Evolutionary conservation across 1,139 yeast genomes (phyloP).

Genomic region (Debaryomycetaceae sp.): DNA sequence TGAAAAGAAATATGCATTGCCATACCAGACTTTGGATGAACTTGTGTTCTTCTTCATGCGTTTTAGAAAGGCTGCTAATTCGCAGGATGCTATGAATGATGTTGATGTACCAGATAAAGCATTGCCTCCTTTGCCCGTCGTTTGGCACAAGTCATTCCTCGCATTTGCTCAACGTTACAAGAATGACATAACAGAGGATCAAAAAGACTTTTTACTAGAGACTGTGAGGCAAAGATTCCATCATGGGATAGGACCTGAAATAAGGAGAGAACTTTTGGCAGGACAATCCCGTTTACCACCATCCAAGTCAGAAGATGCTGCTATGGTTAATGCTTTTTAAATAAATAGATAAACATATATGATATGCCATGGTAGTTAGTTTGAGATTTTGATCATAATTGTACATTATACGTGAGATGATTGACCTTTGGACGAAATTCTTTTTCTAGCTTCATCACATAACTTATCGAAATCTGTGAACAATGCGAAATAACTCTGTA

Average conservation of each 20-base stretch:
- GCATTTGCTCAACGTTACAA: conserved; percentile 95
- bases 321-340: conserved; percentile 41
- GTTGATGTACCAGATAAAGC: conserved; percentile 29
- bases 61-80: conserved; percentile 58
- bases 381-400: neutral
- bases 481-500: conserved; percentile 45
- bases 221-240: conserved; percentile 90
- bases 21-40: conserved; percentile 93
- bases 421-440: conserved; percentile 19
- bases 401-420: neutral
- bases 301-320: conserved; percentile 25
- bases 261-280: conserved; percentile 86
- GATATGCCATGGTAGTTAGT: too few relatives aligned
- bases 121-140: conserved; percentile 80
- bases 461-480: conserved; percentile 37
- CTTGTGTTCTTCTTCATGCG: conserved; percentile 93
- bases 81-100: conserved; percentile 27
- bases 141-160: conserved; percentile 95
- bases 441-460: conserved; percentile 39
- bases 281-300: conserved; percentile 52
- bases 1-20: conserved; percentile 94
- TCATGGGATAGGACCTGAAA: conserved; percentile 86
- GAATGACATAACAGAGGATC: conserved; percentile 96
- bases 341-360: neutral
- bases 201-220: conserved; percentile 87